Percentiles rank a stretch among this genome's conserved stretches.
These are phyloP conservation scores for Hypoxylon sp. DNA, from an alignment of 2,329 filamentous ascomycete species.

Conservation along the genomic window DNA sequence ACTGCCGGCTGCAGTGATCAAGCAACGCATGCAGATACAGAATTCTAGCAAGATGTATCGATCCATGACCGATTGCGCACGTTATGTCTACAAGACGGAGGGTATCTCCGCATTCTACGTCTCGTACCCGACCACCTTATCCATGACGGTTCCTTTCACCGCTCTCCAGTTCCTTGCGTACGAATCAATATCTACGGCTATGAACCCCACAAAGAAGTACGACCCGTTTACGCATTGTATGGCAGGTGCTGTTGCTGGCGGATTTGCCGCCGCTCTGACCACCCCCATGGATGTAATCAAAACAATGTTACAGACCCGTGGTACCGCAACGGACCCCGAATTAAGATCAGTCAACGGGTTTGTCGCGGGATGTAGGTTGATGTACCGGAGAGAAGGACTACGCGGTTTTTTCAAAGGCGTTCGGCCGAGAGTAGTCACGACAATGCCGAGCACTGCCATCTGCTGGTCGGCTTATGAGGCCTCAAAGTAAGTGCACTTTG, in stretches of 20 bases:
- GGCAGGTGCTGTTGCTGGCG: slow-evolving; percentile 92
- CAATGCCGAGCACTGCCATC: slow-evolving; percentile 99
- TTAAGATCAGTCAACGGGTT: slow-evolving; percentile 89
- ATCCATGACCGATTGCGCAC: slow-evolving; percentile 88
- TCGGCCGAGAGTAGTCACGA: slow-evolving; percentile 91
- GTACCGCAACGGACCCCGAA: slow-evolving; percentile 84
- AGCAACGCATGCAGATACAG: slow-evolving; percentile 99
- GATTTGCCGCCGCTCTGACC: slow-evolving; percentile 92
- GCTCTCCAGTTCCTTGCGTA: slow-evolving; percentile 98
- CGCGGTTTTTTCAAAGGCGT: slow-evolving; percentile 94
- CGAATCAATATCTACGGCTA: slow-evolving; percentile 92
- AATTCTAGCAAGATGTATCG: slow-evolving; percentile 90
- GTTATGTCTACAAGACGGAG: slow-evolving; percentile 88
- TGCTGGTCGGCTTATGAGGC: slow-evolving; percentile 90
- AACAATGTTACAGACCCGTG: slow-evolving; percentile 94
- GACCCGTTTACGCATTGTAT: slow-evolving; percentile 95
- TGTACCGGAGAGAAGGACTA: slow-evolving; percentile 87
- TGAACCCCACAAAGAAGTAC: slow-evolving; percentile 89
- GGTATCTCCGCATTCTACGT: slow-evolving; percentile 95
- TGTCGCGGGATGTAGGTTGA: slow-evolving; percentile 81
- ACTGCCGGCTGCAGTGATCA: slow-evolving; percentile 79
- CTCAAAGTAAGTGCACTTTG: slow-evolving; percentile 69
- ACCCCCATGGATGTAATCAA: slow-evolving; percentile 99
- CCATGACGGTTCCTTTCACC: slow-evolving; percentile 98
- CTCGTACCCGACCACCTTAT: slow-evolving; percentile 96